Conservation (phyloP, 352 stramenopile genomes). For the Blastocystis sp. region DNA sequence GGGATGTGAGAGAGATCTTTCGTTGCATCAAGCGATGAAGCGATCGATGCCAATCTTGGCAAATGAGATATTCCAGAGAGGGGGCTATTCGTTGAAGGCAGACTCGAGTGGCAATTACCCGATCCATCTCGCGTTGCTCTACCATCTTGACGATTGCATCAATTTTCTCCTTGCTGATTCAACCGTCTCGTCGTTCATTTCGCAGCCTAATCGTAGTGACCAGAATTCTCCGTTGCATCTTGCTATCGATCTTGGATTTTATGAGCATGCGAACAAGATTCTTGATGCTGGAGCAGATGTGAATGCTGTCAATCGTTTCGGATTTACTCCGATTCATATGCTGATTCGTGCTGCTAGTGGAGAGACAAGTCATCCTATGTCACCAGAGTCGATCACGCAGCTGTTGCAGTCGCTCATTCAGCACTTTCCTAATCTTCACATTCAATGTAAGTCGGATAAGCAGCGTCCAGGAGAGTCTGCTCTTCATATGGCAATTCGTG, state of each 20-base stretch:
- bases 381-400: neutral
- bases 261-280: neutral
- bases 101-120: slow-evolving; percentile 4
- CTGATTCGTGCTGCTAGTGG: neutral
- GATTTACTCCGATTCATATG: neutral
- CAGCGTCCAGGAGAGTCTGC: neutral
- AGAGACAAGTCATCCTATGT: neutral
- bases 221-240: slow-evolving; percentile 41
- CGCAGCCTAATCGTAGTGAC: neutral
- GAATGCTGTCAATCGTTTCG: neutral
- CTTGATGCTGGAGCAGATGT: neutral
- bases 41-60: neutral
- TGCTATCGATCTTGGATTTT: slow-evolving; percentile 30
- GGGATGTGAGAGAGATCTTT: neutral
- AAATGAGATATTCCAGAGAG: slow-evolving; percentile 1
- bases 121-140: slow-evolving; percentile 20
- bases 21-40: slow-evolving; percentile 45
- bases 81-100: neutral
- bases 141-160: slow-evolving; percentile 5
- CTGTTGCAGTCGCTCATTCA: neutral
- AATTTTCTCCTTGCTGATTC: neutral
- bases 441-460: neutral
- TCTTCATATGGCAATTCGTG: slow-evolving; percentile 57
- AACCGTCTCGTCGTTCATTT: neutral
- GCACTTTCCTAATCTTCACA: neutral